Base-by-base conservation (phyloP, 768 basidiomycete species). In the Cystofilobasidium capitatum region DNA sequence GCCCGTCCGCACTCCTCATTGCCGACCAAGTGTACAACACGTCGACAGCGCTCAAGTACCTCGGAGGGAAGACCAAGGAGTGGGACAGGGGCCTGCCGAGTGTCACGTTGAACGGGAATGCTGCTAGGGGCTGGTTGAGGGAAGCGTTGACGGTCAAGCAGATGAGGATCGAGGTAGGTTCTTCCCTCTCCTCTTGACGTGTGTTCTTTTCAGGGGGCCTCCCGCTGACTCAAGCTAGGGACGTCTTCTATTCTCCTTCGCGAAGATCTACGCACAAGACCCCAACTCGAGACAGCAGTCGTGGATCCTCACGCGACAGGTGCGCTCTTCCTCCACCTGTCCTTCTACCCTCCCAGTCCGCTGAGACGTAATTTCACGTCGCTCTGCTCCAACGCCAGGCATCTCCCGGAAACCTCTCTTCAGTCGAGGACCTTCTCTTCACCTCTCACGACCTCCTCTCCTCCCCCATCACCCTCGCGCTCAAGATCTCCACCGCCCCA, bases 61-160 rank as follows among this genome's bases (percentile, higher is more conserved):
- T 96, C 47, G 94, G 94, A 8, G 49, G 35, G 26, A 59, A 39
- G 55, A 61, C 65, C 5, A 58, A 47, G 1, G 75, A 72, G 40
- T 75, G 76, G 14, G 67, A 73, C 3, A 74, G 75, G n/a, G 77
- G 78, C 36, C 79, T 96, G 0, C 85, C 89, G 0, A 87, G 86
- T 62, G 91, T 96, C 58, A 84, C 83, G 0, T 80, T 99, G 64
- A 89, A 84, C 74, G 78, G 81, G 65, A 83, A 83, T 20, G 84
- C 91, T 22, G 92, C 92, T 0, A 88, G 89, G 71, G 81, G 81
- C 42, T 85, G 96, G 69, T 78, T 99, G 54, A 80, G 96, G 35
- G 94, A 98, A 58, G 91, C 91, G 0, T 75, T 99, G 66, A 98
- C 96, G 4, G 80, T 83, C 36, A 89, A 85, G 76, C 94, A 98